Percentiles rank a stretch among this genome's conserved stretches.
phyloP scores from a whole-genome alignment of 1,139 yeast species.

The Pichia sp. region DNA sequence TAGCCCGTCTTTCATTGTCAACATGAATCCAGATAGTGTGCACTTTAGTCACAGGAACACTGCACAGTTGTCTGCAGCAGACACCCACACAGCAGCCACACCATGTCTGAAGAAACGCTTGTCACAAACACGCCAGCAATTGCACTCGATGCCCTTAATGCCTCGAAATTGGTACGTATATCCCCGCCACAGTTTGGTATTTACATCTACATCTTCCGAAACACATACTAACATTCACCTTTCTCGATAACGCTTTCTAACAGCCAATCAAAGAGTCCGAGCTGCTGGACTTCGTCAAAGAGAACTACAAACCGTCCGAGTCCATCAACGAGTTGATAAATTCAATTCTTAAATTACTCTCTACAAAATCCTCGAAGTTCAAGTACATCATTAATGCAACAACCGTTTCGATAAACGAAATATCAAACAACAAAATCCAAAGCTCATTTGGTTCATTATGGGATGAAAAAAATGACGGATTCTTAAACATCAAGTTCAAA shows the following conservation, averaged over 20 bases:
- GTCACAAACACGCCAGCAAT: neutral
- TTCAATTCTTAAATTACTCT: constrained; percentile 25
- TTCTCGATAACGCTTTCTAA: neutral
- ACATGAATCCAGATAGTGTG: too few relatives aligned
- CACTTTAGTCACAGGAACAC: too few relatives aligned
- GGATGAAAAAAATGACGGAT: constrained; percentile 40
- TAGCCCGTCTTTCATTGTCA: too few relatives aligned
- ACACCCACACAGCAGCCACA: neutral
- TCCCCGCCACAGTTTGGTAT: too few relatives aligned
- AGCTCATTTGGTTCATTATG: constrained; percentile 38
- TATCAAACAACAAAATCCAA: constrained; percentile 25
- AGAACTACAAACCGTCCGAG: neutral
- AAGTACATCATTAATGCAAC: constrained; percentile 36
- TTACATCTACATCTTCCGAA: too few relatives aligned
- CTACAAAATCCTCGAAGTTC: constrained; percentile 36
- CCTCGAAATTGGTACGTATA: neutral
- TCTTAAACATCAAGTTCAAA: constrained; percentile 27
- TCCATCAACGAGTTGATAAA: constrained; percentile 13
- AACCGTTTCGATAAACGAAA: constrained; percentile 16
- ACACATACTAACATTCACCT: neutral
- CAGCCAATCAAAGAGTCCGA: constrained; percentile 3
- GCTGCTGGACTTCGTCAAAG: neutral
- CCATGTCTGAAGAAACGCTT: neutral
- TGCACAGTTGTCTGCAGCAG: neutral
- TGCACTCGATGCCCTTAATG: neutral